Conservation (phyloP, 2,329 filamentous ascomycete species). For the Sporothrix schenckii region DNA sequence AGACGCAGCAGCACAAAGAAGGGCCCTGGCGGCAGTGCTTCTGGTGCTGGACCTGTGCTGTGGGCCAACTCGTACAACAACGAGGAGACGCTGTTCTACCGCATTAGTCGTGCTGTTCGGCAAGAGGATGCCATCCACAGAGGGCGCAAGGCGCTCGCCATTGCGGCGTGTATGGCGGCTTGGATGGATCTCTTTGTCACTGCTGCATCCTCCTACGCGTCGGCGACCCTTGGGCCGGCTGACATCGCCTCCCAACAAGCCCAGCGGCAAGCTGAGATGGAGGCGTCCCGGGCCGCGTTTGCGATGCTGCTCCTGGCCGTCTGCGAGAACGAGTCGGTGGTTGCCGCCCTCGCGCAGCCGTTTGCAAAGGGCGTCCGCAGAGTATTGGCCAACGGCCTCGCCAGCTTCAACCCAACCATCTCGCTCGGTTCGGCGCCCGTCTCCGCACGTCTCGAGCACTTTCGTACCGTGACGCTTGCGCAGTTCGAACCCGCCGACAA, state of each 20-base stretch:
- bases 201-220: constrained; percentile 52
- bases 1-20: constrained; percentile 32
- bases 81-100: constrained; percentile 92
- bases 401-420: constrained; percentile 59
- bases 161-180: constrained; percentile 55
- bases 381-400: constrained; percentile 55
- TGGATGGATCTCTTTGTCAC: constrained; percentile 64
- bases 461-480: constrained; percentile 60
- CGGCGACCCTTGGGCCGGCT: constrained; percentile 51
- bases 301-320: constrained; percentile 65
- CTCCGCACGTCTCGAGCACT: constrained; percentile 58
- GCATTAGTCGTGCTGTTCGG: constrained; percentile 84
- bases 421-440: constrained; percentile 61
- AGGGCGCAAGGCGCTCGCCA: constrained; percentile 53
- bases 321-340: constrained; percentile 61
- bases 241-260: constrained; percentile 43
- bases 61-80: constrained; percentile 63
- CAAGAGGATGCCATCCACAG: constrained; percentile 54
- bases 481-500: constrained; percentile 59
- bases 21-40: constrained; percentile 30
- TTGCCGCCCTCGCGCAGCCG: constrained; percentile 57
- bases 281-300: constrained; percentile 63
- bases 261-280: constrained; percentile 57
- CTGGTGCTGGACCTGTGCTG: constrained; percentile 39
- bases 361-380: constrained; percentile 56